Base-by-base conservation (phyloP, 2,329 filamentous ascomycete species). In the Acephala macrosclerotiorum region DNA sequence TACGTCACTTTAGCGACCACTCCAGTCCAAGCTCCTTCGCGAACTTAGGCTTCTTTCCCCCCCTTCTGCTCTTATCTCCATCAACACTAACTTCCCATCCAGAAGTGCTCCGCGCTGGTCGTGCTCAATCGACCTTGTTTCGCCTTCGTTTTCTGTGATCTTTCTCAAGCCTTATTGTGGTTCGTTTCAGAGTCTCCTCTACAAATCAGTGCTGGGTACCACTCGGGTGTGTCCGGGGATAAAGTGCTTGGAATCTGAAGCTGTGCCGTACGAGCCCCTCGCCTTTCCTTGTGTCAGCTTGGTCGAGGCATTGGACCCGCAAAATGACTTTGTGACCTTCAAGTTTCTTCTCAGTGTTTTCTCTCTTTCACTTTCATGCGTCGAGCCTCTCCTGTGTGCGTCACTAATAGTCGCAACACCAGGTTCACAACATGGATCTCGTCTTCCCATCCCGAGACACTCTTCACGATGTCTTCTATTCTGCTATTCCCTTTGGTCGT, bases 391-490 rank as follows among this genome's bases (percentile, higher is more conserved):
- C 9, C 49, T 53, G 22, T 33, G 49, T 53, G 22, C 18, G 49
- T 53, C 26, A 60, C 69, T 68, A 26, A 71, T 64, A 57, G 58
- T 22, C 40, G 7, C 49, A 35, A n/a, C 16, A 49, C 53, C 53
- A 51, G 63, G 71, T 67, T 38, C 68, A 61, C 74, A 80, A 71
- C 70, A 89, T 89, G 85, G 80, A 83, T 70, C 80, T 79, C 71
- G 80, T 84, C 70, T 87, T 87, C 73, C 87, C 88, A 3, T 81
- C 81, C 26, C 79, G 82, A 61, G 82, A 85, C 64, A 79, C 82
- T 58, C 81, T 91, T 40, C 82, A 84, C 69, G 79, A 82, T 71
- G 82, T 81, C 63, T 85, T 92, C 73, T 83, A 83, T 69, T 79
- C 80, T 61, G 78, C 79, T 56, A 74, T 76, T 75, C 76, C 75